Evolutionary conservation across 306 rosid species (phyloP), one percentile per base, ranked within the genome.

Genomic region (Ormosia emarginata): DNA sequence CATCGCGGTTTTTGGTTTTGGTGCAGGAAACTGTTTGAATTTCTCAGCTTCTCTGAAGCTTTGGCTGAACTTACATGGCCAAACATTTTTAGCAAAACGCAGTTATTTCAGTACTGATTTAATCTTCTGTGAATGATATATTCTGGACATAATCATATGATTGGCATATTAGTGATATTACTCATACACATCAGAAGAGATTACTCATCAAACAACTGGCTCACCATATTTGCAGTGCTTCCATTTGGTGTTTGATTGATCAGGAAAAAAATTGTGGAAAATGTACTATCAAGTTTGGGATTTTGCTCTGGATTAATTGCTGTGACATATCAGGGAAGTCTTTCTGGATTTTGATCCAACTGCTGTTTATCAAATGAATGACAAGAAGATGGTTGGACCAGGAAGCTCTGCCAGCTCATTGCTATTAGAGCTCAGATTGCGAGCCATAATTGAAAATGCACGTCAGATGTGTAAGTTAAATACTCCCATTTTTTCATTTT

Each of bases 41-140:
- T 92, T 71, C 97, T 92, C 80, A 87, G 97, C 86, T 85, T 87
- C 67, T 84, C 97, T 34, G 97, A 93, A 73, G 92, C 97, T 59
- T 88, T 89, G 87, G 97, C 95, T 33, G 95, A 89, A 84, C 90
- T 93, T 43, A 65, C 91, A 1, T 92, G 94, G 94, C 93, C 94
- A 55, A 65, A 86, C 70, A 88, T 91, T 85, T 93, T 90, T 55
- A 63, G 79, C 79, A 90, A 90, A 86, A 83, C 90, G 77, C 79
- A 79, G 72, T 68, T 89, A 55, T 92, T 92, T 81, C 85, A 94
- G 97, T 88, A 55, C 91, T 50, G 33, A 39, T 66, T 7, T 67
- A 37, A 30, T 75, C 43, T 64, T 29, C 7, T 14, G 18, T 18
- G 30, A 32, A 59, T 15, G 7, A 0, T 46, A 46, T 43, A 8